These are phyloP conservation scores for Ottelia alismoides DNA, from an alignment of 106 monocot species.

Conservation along the genomic window DNA sequence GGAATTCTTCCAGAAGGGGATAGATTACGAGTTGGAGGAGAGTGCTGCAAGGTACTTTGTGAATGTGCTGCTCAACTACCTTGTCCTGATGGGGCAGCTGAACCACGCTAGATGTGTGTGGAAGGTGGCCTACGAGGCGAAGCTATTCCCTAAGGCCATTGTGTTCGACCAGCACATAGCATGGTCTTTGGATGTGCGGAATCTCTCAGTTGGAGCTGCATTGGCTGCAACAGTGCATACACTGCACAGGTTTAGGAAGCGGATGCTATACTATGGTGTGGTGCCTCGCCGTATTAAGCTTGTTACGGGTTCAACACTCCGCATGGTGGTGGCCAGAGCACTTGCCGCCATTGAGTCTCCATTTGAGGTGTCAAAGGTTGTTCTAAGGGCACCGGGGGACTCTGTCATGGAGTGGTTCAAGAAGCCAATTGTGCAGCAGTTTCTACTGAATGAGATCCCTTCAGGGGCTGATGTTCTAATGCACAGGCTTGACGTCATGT, in stretches of 20 bases:
- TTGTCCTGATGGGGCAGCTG: slow-evolving; percentile 95
- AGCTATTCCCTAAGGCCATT: slow-evolving; percentile 93
- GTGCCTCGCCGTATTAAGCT: slow-evolving; percentile 85
- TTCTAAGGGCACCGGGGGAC: slow-evolving; percentile 80
- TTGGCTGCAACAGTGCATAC: slow-evolving; percentile 80
- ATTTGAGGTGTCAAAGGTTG: slow-evolving; percentile 98
- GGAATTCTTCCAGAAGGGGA: slow-evolving; percentile 87
- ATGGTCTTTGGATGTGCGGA: slow-evolving; percentile 85
- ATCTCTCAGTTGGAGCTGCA: slow-evolving; percentile 87
- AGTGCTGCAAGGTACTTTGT: slow-evolving; percentile 78
- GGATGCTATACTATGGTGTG: slow-evolving; percentile 95
- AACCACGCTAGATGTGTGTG: slow-evolving; percentile 90
- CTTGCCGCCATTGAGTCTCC: slow-evolving; percentile 70
- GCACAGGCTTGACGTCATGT: slow-evolving; percentile 88
- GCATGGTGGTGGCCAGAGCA: slow-evolving; percentile 78
- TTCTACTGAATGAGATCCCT: slow-evolving; percentile 91
- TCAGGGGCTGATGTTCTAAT: slow-evolving; percentile 75
- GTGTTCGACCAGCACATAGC: slow-evolving; percentile 99
- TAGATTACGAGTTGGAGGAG: slow-evolving; percentile 78
- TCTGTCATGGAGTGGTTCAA: slow-evolving; percentile 92
- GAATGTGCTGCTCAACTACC: slow-evolving; percentile 85
- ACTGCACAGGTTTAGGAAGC: slow-evolving; percentile 94
- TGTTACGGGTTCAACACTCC: slow-evolving; percentile 81
- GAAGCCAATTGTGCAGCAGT: slow-evolving; percentile 94
- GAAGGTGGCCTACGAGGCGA: slow-evolving; percentile 97